Evolutionary conservation across 1,139 yeast genomes (phyloP).

Genomic region (Zygoascus hellenicus): DNA sequence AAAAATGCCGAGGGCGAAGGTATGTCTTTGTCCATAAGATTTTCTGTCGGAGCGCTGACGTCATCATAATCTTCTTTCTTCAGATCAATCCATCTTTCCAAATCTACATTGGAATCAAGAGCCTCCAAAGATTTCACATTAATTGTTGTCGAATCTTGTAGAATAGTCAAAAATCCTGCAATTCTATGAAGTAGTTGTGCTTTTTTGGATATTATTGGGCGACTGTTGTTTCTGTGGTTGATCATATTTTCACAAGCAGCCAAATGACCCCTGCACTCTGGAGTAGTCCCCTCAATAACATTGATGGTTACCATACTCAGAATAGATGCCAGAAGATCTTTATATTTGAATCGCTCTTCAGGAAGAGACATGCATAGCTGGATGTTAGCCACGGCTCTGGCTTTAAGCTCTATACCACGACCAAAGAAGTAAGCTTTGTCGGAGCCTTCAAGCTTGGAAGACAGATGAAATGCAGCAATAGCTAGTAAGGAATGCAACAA

Average conservation of each 20-base stretch:
- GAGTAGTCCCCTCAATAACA: slow-evolving; percentile 89
- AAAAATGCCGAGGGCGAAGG: slow-evolving; percentile 13
- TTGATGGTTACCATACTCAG: slow-evolving; percentile 85
- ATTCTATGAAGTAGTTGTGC: slow-evolving; percentile 74
- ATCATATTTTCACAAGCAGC: slow-evolving; percentile 74
- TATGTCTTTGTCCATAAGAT: not conserved
- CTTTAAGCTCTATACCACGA: slow-evolving; percentile 65
- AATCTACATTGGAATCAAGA: slow-evolving; percentile 14
- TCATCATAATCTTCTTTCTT: slow-evolving; percentile 24
- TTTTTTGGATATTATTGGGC: slow-evolving; percentile 65
- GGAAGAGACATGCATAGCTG: slow-evolving; percentile 47
- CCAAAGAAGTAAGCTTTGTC: slow-evolving; percentile 60
- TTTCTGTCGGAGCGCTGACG: not conserved
- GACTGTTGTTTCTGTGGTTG: slow-evolving; percentile 56
- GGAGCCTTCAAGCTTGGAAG: slow-evolving; percentile 58
- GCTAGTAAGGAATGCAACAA: slow-evolving; percentile 74
- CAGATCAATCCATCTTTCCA: slow-evolving; percentile 23
- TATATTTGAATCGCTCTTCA: slow-evolving; percentile 54
- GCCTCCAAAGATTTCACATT: slow-evolving; percentile 18
- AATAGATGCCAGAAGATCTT: slow-evolving; percentile 78
- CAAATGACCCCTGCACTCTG: slow-evolving; percentile 71
- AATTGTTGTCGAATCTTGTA: slow-evolving; percentile 51
- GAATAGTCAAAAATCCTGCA: slow-evolving; percentile 64
- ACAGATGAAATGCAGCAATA: slow-evolving; percentile 75
- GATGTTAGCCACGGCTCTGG: slow-evolving; percentile 67